Evolutionary conservation across 2,329 filamentous ascomycete species (phyloP), one percentile per base, ranked within the genome.

Genomic region (Diaporthe capsici): DNA sequence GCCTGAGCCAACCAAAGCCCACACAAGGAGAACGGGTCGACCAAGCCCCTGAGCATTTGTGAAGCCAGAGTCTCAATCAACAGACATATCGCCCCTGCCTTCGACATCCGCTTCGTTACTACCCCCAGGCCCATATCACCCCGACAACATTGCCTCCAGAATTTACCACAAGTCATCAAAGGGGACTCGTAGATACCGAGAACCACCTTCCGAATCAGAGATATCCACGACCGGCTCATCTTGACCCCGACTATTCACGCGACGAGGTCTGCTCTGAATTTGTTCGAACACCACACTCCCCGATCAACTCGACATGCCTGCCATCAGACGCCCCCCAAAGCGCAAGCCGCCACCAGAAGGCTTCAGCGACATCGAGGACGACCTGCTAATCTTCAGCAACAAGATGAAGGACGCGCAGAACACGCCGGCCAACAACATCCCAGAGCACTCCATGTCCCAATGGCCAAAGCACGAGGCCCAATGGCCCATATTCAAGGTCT

Each of bases 401-500:
- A 95, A 96, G 88, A 96, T 97, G 94, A 97, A 96, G 85, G 95
- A 97, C 82, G 97, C 97, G 72, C 95, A 98, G 83, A 98, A 97
- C 85, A 94, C 95, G 65, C 93, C 95, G 86, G 94, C 86, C 83
- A 94, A 86, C 90, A 95, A 90, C 89, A 94, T 91, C 0, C 90
- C 91, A 2, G 96, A 96, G 83, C 94, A 98, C 82, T 31, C 31
- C 31, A 34, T 31, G 31, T 34, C 34, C 34, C 34, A 34, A 8
- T 7, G 34, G 34, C 34, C 34, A 2, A 96, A 96, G 83, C 94
- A 98, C 82, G 95, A 98, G 86, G 94, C 95, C 79, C 91, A 96
- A 78, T 99, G 97, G 97, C 96, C 97, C 77, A 95, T 99, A 79
- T 98, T 99, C 82, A 96, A 98, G 84, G 98, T 99, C 83, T 93